Conservation (phyloP, 768 basidiomycete species). For the Hygrocybe punicea region DNA sequence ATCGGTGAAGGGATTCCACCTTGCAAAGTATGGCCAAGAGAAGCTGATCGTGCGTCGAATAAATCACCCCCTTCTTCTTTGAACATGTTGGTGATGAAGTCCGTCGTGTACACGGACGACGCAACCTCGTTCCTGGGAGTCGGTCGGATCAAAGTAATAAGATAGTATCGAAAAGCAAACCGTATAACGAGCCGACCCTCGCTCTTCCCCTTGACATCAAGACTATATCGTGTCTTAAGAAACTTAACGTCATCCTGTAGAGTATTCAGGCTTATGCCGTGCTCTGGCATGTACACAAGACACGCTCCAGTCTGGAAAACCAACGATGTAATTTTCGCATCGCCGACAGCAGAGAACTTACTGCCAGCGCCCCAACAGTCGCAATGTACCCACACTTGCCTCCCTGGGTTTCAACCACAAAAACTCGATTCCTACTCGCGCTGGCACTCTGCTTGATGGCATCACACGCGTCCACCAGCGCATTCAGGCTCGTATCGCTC, state of each 20-base stretch:
- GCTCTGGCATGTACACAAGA: conserved; percentile 91
- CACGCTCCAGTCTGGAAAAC: conserved; percentile 77
- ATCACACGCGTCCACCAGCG: conserved; percentile 95
- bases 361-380: conserved; percentile 91
- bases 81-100: conserved; percentile 89
- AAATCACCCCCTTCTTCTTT: conserved; percentile 89
- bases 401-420: conserved; percentile 97
- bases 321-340: conserved; percentile 1
- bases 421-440: conserved; percentile 92
- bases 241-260: conserved; percentile 83
- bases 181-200: conserved; percentile 92
- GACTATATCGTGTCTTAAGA: conserved; percentile 76
- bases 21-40: conserved; percentile 94
- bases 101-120: conserved; percentile 86
- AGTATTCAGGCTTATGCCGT: conserved; percentile 78
- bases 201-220: conserved; percentile 84
- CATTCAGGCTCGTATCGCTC: conserved; percentile 96
- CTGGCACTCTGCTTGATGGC: conserved; percentile 98
- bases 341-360: conserved; percentile 40
- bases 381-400: conserved; percentile 96
- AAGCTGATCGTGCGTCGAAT: conserved; percentile 94
- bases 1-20: conserved; percentile 94
- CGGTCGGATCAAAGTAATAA: background rate
- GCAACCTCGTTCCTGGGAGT: conserved; percentile 72
- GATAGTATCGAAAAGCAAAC: conserved; percentile 44